Percentiles rank a stretch among this genome's conserved stretches.
These are phyloP conservation scores for Candida takata DNA, from an alignment of 805 yeast genomes.

Conservation along the genomic window DNA sequence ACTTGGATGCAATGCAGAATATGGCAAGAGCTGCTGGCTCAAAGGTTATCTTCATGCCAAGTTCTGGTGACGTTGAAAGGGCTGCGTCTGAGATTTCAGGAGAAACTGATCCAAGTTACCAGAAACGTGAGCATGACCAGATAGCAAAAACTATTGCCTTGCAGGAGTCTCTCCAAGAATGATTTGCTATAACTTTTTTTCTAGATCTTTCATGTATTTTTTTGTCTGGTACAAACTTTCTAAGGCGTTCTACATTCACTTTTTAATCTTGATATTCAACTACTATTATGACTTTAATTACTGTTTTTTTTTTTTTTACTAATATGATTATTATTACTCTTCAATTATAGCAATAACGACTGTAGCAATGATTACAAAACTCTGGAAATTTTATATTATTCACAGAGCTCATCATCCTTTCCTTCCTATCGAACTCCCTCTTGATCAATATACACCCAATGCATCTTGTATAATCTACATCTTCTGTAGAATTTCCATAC, in stretches of 20 bases:
- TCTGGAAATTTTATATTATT: conserved; percentile 23
- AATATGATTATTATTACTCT: no score
- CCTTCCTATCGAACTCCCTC: conserved; percentile 39
- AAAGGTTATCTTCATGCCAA: conserved; percentile 72
- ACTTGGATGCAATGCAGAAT: conserved; percentile 69
- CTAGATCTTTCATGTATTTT: no score
- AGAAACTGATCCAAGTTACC: no score
- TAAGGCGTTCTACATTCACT: no score
- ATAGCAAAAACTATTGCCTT: no score
- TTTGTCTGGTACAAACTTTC: no score
- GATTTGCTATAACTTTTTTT: no score
- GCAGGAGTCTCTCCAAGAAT: no score
- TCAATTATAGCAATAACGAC: conserved; percentile 34
- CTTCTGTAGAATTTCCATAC: conserved; percentile 31
- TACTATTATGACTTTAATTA: no score
- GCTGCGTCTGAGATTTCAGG: conserved; percentile 7
- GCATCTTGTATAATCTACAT: conserved; percentile 36
- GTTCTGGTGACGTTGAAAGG: conserved; percentile 33
- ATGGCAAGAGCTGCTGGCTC: conserved; percentile 58
- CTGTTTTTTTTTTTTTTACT: no score
- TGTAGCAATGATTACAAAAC: conserved; percentile 32
- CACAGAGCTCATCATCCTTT: conserved; percentile 15
- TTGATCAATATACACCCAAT: conserved; percentile 52
- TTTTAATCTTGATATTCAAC: no score
- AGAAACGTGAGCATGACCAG: no score